These are phyloP conservation scores for Cladophialophora immunda DNA, from an alignment of 2,329 filamentous ascomycete species.

Conservation along the genomic window DNA sequence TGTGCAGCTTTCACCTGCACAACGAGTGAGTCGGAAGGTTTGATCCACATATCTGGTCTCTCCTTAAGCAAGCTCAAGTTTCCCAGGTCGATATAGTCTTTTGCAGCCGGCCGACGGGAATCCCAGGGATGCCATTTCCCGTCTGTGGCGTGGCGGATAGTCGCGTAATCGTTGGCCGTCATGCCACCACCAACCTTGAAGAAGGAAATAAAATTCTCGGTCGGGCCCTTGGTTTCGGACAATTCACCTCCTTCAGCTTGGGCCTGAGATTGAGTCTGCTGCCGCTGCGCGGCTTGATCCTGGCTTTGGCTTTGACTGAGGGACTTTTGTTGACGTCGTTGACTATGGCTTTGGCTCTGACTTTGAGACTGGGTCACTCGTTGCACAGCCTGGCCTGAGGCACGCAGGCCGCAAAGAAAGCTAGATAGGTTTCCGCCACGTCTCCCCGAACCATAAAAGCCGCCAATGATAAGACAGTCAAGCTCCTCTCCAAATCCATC, in stretches of 20 bases:
- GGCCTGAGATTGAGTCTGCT: constrained; percentile 38
- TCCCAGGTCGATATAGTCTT: constrained; percentile 78
- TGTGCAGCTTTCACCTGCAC: constrained; percentile 88
- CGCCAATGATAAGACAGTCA: constrained; percentile 88
- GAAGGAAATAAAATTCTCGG: constrained; percentile 72
- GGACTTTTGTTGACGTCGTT: background rate
- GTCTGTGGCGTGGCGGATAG: constrained; percentile 82
- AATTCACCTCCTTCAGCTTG: constrained; percentile 20
- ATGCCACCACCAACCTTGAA: constrained; percentile 98
- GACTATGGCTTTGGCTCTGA: constrained; percentile 17
- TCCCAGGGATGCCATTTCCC: constrained; percentile 94
- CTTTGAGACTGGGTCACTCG: constrained; percentile 43
- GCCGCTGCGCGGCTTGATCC: constrained; percentile 39
- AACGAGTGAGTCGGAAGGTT: constrained; percentile 85
- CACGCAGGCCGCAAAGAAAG: constrained; percentile 87
- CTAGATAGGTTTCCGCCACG: constrained; percentile 84
- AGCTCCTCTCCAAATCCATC: constrained; percentile 92
- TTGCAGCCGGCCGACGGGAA: constrained; percentile 73
- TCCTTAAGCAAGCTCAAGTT: constrained; percentile 76
- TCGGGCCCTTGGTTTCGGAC: constrained; percentile 72
- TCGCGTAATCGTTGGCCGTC: constrained; percentile 81
- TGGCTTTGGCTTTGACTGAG: constrained; percentile 38
- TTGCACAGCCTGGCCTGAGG: constrained; percentile 62
- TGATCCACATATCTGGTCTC: constrained; percentile 90
- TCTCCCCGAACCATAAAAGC: constrained; percentile 88